These are phyloP conservation scores for Exophiala dermatitidis DNA, from an alignment of 2,329 filamentous ascomycete genomes.

Conservation along the genomic window DNA sequence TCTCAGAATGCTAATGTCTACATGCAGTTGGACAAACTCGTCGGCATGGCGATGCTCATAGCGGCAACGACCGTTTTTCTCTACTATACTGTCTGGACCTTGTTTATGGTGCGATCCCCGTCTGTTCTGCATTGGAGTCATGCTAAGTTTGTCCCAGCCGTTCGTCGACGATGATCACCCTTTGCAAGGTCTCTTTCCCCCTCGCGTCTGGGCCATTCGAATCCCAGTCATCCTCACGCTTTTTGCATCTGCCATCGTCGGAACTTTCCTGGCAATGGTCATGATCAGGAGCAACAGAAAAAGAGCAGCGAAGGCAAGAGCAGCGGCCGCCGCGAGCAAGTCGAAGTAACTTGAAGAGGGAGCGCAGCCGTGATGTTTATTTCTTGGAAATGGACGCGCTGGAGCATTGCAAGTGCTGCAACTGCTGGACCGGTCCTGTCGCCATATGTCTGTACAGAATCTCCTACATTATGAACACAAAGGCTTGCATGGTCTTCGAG, in stretches of 20 bases:
- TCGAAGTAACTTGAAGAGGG: constrained; percentile 23
- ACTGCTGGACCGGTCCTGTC: not conserved
- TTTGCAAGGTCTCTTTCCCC: constrained; percentile 90
- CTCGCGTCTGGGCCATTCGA: constrained; percentile 96
- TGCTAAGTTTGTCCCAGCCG: constrained; percentile 52
- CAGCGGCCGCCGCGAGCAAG: constrained; percentile 67
- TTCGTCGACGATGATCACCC: constrained; percentile 94
- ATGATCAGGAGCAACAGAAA: constrained; percentile 99
- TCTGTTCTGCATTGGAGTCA: not conserved
- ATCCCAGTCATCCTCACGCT: constrained; percentile 96
- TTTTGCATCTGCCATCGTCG: constrained; percentile 84
- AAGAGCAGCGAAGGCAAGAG: constrained; percentile 89
- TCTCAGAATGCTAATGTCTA: constrained; percentile 1
- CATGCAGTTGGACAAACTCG: constrained; percentile 77
- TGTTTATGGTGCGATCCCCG: constrained; percentile 70
- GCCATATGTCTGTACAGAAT: too few relatives aligned
- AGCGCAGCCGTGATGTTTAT: not conserved
- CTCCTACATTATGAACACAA: too few relatives aligned
- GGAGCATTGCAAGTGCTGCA: not conserved
- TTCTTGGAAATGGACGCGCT: not conserved
- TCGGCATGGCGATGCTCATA: constrained; percentile 69
- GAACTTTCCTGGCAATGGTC: constrained; percentile 89
- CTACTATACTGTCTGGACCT: constrained; percentile 97
- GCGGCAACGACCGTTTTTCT: constrained; percentile 65
- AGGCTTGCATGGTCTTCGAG: too few relatives aligned